phyloP scores from a whole-genome alignment of 1,139 yeast genomes.

The Diutina mesorugosa region DNA sequence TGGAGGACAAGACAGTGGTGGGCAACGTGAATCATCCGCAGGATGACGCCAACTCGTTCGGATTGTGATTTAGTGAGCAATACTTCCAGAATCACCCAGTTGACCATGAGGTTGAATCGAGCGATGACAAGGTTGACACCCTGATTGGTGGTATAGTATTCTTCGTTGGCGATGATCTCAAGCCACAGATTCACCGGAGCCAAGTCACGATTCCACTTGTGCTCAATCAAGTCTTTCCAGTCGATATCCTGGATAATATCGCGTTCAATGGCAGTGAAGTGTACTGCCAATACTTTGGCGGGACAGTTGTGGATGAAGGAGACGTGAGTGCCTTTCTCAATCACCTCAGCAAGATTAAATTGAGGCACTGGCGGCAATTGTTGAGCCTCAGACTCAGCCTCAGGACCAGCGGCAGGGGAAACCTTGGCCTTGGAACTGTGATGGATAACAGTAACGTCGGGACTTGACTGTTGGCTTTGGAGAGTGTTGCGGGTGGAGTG shows the following conservation, averaged over 20 bases:
- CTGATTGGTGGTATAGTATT: conserved; percentile 32
- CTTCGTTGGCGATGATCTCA: conserved; percentile 54
- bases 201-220: conserved; percentile 58
- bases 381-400: background rate
- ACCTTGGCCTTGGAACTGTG: background rate
- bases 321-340: conserved; percentile 39
- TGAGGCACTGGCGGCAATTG: background rate
- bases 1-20: conserved; percentile 59
- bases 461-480: background rate
- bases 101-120: conserved; percentile 77
- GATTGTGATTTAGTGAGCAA: conserved; percentile 47
- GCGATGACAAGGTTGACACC: conserved; percentile 82
- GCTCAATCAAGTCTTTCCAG: conserved; percentile 80
- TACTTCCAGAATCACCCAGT: conserved; percentile 88
- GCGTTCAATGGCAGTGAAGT: conserved; percentile 73
- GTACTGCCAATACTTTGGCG: conserved; percentile 57
- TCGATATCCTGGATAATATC: conserved; percentile 79
- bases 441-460: background rate
- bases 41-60: conserved; percentile 55
- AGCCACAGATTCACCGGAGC: conserved; percentile 81
- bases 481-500: background rate
- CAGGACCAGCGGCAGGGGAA: background rate
- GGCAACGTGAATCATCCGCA: conserved; percentile 78
- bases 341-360: conserved; percentile 9
- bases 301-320: conserved; percentile 70